Base-by-base conservation (phyloP, 495 filamentous ascomycete species). In the Acidiella bohemica region DNA sequence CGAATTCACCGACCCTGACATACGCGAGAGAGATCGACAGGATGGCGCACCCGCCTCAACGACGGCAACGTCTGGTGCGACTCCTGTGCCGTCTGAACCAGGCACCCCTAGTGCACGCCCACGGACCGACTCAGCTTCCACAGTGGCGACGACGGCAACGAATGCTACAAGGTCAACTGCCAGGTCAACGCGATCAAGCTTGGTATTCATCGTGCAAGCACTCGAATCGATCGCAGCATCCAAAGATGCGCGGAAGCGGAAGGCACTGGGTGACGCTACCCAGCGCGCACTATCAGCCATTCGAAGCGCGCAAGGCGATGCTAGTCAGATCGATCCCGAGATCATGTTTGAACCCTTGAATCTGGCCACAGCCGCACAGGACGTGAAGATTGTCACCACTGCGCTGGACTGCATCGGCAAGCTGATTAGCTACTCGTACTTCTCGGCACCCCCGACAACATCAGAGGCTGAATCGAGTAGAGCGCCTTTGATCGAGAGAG, bases 331-430 rank as follows among this genome's bases (percentile, higher is more conserved):
- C 47, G 80, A 93, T 51, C 88, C 92, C 22, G 84, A 93, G 49
- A 62, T 93, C 23, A 76, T 99, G 23, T 99, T 96, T 51, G 80
- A 79, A 49, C 90, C 92, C 2, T 63, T 99, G 5, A 80, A 83
- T 48, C 70, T 94, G 12, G 87, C 92, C 23, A 88, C 86, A 28
- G 84, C 82, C 53, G 75, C 81, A 8, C 67, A 78, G 48, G 94
- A 79, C 53, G 80, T 86, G 41, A 75, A 81, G 12, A 67, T 96
- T 2, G 77, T 83, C 38, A 93, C 83, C 7, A 88, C 81, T 10
- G 86, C 92, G 4, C 71, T 99, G 50, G 92, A 99, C 61, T 96
- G 86, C 57, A 94, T 99, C 51, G 92, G 93, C 41, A 99, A 96
- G 63, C 73, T 99, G 27, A 95, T 96, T 49, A 93, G 88, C 47